Evolutionary conservation across 805 yeast genomes (phyloP).

Genomic region (Wickerhamiella allomyrinae): DNA sequence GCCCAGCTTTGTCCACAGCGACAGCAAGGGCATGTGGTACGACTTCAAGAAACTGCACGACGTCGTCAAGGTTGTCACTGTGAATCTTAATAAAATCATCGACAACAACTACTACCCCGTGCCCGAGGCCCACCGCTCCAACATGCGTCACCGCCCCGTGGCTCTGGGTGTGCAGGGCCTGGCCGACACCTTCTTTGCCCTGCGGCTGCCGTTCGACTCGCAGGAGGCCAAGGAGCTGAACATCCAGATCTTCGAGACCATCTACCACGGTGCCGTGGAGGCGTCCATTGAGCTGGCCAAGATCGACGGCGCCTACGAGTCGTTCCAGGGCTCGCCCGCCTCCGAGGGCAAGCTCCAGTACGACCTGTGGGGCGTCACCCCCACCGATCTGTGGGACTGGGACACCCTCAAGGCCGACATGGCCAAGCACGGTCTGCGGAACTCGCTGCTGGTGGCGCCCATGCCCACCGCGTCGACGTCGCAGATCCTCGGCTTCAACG

Average conservation of each 20-base stretch:
- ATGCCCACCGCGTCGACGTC: slow-evolving; percentile 99
- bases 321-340: slow-evolving; percentile 78
- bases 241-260: slow-evolving; percentile 82
- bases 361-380: slow-evolving; percentile 74
- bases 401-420: slow-evolving; percentile 47
- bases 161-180: slow-evolving; percentile 98
- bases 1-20: slow-evolving; percentile 44
- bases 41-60: slow-evolving; percentile 64
- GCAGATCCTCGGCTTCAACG: slow-evolving; percentile 84
- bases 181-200: slow-evolving; percentile 71
- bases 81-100: slow-evolving; percentile 68
- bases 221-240: slow-evolving; percentile 61
- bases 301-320: slow-evolving; percentile 51
- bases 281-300: slow-evolving; percentile 71
- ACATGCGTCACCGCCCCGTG: slow-evolving; percentile 75
- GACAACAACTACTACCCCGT: slow-evolving; percentile 81
- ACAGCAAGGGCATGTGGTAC: slow-evolving; percentile 38
- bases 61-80: slow-evolving; percentile 61
- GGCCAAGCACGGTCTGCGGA: slow-evolving; percentile 55
- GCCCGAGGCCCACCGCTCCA: slow-evolving; percentile 57
- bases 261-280: slow-evolving; percentile 86
- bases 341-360: slow-evolving; percentile 73
- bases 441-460: slow-evolving; percentile 64
- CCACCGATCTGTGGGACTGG: slow-evolving; percentile 85
- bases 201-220: slow-evolving; percentile 80